Percentiles rank a stretch among this genome's conserved stretches.
phyloP scores from a whole-genome alignment of 2,329 filamentous ascomycete species.

The Penicillium sp. region DNA sequence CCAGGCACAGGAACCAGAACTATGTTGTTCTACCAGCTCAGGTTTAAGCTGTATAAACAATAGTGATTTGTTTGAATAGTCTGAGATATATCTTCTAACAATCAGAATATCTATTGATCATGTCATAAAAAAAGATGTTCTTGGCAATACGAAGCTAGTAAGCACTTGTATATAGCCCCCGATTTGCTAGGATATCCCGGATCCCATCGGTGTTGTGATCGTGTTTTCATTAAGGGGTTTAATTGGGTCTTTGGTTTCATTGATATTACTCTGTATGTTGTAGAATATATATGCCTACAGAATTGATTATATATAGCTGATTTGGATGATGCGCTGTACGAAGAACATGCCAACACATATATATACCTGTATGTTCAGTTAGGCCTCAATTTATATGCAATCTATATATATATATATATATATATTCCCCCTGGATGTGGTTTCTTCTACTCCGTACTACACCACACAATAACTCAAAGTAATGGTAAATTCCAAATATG shows the following conservation, averaged over 20 bases:
- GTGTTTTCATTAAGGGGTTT: neutral
- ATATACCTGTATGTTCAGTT: neutral
- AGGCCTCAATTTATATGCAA: neutral
- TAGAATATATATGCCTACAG: too few relatives aligned
- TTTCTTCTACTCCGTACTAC: neutral
- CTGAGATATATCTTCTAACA: neutral
- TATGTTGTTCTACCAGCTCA: neutral
- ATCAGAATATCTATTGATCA: neutral
- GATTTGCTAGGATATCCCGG: neutral
- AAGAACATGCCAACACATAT: too few relatives aligned
- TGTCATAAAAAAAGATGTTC: neutral
- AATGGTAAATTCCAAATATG: too few relatives aligned
- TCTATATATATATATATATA: too few relatives aligned
- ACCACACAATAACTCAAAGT: neutral
- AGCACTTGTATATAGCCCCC: neutral
- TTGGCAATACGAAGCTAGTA: constrained; percentile 2
- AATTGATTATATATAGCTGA: too few relatives aligned
- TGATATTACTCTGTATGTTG: too few relatives aligned
- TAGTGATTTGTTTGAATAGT: neutral
- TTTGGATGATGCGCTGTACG: too few relatives aligned
- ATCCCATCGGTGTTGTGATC: neutral
- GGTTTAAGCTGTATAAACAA: too few relatives aligned
- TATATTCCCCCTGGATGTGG: neutral
- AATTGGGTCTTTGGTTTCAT: neutral
- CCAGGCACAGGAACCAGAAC: neutral